phyloP scores from a whole-genome alignment of 2,329 filamentous ascomycete genomes.

The Neoascochyta sp. region DNA sequence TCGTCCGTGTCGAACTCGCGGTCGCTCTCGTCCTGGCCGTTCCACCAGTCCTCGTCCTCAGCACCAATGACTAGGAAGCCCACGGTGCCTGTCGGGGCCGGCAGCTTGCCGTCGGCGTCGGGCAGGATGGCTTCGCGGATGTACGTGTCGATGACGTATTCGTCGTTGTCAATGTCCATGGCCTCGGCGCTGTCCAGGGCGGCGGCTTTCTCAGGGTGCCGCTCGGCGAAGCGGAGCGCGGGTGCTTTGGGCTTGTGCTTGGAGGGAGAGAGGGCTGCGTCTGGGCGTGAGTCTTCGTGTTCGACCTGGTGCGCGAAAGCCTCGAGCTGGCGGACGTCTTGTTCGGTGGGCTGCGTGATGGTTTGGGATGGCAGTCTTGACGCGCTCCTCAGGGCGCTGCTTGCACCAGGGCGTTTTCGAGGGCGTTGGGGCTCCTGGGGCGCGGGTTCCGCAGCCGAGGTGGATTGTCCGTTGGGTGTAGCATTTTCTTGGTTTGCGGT shows the following conservation, averaged over 20 bases:
- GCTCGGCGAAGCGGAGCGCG: slow-evolving; percentile 31
- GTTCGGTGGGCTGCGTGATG: slow-evolving; percentile 15
- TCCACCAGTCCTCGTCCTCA: slow-evolving; percentile 56
- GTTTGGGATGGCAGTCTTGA: too few species aligned
- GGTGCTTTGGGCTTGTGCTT: slow-evolving; percentile 38
- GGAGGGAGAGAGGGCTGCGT: slow-evolving; percentile 11
- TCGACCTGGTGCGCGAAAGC: slow-evolving; percentile 33
- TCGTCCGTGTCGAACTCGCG: slow-evolving; percentile 58
- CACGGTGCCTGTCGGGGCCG: slow-evolving; percentile 23
- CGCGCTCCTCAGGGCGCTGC: slow-evolving; percentile 17
- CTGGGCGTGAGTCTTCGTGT: slow-evolving; percentile 14
- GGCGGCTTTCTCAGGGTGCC: slow-evolving; percentile 28
- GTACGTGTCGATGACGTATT: slow-evolving; percentile 62
- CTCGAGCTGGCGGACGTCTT: slow-evolving; percentile 32
- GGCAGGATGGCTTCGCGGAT: slow-evolving; percentile 46
- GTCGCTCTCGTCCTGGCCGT: slow-evolving; percentile 52
- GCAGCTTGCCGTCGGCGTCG: slow-evolving; percentile 30
- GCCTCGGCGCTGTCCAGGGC: slow-evolving; percentile 18
- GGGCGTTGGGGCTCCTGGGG: slow-evolving; percentile 13
- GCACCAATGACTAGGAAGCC: slow-evolving; percentile 51
- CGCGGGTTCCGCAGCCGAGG: slow-evolving; percentile 2
- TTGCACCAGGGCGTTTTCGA: slow-evolving; percentile 29
- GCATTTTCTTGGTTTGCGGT: slow-evolving; percentile 4
- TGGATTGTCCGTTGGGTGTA: slow-evolving; percentile 4
- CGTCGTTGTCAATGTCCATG: slow-evolving; percentile 43